A percentile compares a stretch with the other conserved stretches of the same genome.
Evolutionary conservation across 441 rosid species (phyloP).

Genomic region (Omphalea diandra): DNA sequence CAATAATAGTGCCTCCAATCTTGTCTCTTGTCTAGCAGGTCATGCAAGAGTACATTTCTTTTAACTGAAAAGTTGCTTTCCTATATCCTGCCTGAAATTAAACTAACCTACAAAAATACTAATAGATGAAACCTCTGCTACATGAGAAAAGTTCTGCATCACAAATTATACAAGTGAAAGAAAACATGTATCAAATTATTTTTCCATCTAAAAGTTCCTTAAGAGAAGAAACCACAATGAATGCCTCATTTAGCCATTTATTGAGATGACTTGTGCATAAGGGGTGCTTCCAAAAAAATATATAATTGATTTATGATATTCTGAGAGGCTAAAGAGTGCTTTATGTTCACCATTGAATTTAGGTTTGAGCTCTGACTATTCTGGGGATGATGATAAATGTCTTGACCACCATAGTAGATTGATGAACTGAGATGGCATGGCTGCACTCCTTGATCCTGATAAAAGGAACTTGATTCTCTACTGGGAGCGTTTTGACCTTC

Average conservation of each 20-base stretch:
- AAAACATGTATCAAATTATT: neutral
- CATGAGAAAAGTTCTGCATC: neutral
- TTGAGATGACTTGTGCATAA: neutral
- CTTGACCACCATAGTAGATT: slow-evolving; percentile 92
- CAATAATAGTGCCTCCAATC: neutral
- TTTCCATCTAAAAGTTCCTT: neutral
- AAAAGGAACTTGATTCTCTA: slow-evolving; percentile 38
- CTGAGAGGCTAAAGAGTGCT: neutral
- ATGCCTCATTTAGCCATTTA: neutral
- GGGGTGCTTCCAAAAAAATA: neutral
- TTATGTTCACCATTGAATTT: slow-evolving; percentile 47
- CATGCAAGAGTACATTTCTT: too few relatives aligned
- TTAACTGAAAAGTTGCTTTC: neutral
- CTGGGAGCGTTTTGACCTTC: slow-evolving; percentile 31
- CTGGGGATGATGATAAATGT: slow-evolving; percentile 55
- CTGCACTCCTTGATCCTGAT: slow-evolving; percentile 66
- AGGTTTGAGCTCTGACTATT: slow-evolving; percentile 37
- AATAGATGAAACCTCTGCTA: neutral
- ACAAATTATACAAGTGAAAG: neutral
- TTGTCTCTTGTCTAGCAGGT: neutral
- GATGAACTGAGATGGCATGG: slow-evolving; percentile 92
- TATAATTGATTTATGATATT: neutral
- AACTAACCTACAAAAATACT: neutral
- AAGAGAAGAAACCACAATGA: neutral
- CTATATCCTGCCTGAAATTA: neutral